Percentiles rank a stretch among this genome's conserved stretches.
These are phyloP conservation scores for Elaeagnus macrophylla DNA, from an alignment of 306 rosid genomes.

Conservation along the genomic window DNA sequence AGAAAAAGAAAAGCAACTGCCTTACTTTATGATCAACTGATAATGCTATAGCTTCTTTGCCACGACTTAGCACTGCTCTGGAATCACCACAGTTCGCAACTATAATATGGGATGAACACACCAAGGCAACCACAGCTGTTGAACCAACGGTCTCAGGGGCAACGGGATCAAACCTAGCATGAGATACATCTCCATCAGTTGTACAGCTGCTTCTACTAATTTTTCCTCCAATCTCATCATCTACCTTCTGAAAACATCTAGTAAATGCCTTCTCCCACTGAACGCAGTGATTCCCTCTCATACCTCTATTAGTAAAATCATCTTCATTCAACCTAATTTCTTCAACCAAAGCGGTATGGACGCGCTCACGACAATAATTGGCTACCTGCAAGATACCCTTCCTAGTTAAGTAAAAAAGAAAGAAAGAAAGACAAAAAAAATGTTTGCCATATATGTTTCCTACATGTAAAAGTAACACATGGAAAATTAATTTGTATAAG, in stretches of 20 bases:
- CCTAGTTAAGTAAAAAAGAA: slow-evolving; percentile 6
- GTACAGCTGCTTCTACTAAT: slow-evolving; percentile 12
- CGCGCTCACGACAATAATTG: background rate
- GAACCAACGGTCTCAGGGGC: slow-evolving; percentile 60
- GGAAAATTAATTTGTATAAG: too few species aligned
- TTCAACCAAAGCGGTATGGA: background rate
- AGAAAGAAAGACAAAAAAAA: background rate
- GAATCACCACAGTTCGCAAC: slow-evolving; percentile 60
- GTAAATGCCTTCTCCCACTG: slow-evolving; percentile 42
- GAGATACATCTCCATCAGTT: slow-evolving; percentile 17
- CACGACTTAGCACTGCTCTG: slow-evolving; percentile 51
- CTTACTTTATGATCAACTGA: slow-evolving; percentile 53
- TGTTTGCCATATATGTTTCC: too few species aligned
- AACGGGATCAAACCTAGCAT: slow-evolving; percentile 21
- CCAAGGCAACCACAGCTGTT: slow-evolving; percentile 46
- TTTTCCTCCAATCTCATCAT: slow-evolving; percentile 45
- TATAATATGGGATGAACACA: slow-evolving; percentile 48
- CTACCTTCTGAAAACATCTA: slow-evolving; percentile 39
- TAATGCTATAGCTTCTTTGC: slow-evolving; percentile 41
- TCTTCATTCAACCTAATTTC: background rate
- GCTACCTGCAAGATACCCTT: slow-evolving; percentile 27
- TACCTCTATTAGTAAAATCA: slow-evolving; percentile 13
- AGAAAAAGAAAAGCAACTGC: background rate
- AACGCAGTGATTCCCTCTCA: slow-evolving; percentile 22
- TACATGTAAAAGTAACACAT: too few species aligned